Evolutionary conservation across 2,329 filamentous ascomycete genomes (phyloP).

Genomic region (Setomelanomma holmii): DNA sequence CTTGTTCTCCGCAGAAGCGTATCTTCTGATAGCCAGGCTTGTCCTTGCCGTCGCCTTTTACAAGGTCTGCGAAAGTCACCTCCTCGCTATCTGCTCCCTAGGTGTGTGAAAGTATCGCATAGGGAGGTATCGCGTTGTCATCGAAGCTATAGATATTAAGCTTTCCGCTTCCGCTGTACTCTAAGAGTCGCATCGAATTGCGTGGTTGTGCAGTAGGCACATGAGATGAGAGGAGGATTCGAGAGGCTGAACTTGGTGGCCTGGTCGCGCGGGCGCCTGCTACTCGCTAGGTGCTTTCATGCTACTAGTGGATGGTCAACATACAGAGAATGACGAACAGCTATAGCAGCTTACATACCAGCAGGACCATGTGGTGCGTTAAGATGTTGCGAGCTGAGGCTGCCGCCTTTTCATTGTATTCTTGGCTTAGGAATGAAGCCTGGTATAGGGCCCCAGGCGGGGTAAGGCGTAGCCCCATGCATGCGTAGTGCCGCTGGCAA

Average conservation of each 20-base stretch:
- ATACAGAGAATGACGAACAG: no score
- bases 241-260: not conserved
- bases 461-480: no score
- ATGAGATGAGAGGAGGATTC: not conserved
- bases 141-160: not conserved
- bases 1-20: no score
- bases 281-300: not conserved
- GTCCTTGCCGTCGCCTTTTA: conserved; percentile 5
- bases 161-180: not conserved
- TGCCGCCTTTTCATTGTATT: not conserved
- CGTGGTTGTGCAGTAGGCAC: not conserved
- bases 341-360: no score
- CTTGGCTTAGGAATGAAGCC: not conserved
- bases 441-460: not conserved
- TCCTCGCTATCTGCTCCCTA: conserved; percentile 10
- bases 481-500: not conserved
- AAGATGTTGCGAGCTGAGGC: not conserved
- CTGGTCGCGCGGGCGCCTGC: not conserved
- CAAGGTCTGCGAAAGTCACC: conserved; percentile 11
- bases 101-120: no score
- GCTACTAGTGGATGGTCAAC: not conserved
- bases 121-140: not conserved
- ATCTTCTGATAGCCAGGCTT: no score
- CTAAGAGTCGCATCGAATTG: not conserved
- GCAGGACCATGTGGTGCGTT: not conserved